phyloP scores from a whole-genome alignment of 805 yeast genomes.

The Danielia reshetovae region DNA sequence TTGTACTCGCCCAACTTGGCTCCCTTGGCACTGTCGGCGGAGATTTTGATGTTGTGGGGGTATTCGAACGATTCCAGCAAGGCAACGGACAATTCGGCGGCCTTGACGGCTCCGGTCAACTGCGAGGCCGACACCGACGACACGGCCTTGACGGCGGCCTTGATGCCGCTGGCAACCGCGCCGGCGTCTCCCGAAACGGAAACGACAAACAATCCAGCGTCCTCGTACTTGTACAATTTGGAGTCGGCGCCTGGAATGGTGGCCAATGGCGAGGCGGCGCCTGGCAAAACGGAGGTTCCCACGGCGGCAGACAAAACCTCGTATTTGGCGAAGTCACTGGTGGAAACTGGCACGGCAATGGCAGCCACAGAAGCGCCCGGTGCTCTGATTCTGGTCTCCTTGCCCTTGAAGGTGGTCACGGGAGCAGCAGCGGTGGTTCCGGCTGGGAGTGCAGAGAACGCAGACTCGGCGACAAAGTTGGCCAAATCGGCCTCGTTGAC shows the following conservation, averaged over 20 bases:
- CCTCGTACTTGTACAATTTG: slow-evolving; percentile 61
- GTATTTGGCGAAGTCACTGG: slow-evolving; percentile 60
- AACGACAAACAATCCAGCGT: slow-evolving; percentile 77
- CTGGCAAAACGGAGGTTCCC: slow-evolving; percentile 55
- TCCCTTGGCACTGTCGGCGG: slow-evolving; percentile 31
- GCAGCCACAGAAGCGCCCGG: slow-evolving; percentile 68
- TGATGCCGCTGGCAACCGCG: slow-evolving; percentile 57
- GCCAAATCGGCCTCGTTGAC: slow-evolving; percentile 68
- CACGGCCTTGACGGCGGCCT: slow-evolving; percentile 47
- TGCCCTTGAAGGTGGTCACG: slow-evolving; percentile 49
- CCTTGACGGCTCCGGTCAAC: slow-evolving; percentile 51
- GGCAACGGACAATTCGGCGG: slow-evolving; percentile 40
- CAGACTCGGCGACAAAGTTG: slow-evolving; percentile 62
- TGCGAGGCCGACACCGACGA: slow-evolving; percentile 39
- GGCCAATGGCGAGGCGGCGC: slow-evolving; percentile 49
- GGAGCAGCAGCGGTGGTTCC: slow-evolving; percentile 49
- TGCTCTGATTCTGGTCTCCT: slow-evolving; percentile 62
- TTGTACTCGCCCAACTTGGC: slow-evolving; percentile 54
- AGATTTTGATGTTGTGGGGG: slow-evolving; percentile 29
- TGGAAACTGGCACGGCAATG: slow-evolving; percentile 74
- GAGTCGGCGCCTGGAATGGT: slow-evolving; percentile 46
- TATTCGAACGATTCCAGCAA: slow-evolving; percentile 36
- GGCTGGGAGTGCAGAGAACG: slow-evolving; percentile 57
- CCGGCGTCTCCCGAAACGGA: slow-evolving; percentile 59
- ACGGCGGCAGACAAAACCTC: slow-evolving; percentile 70